Evolutionary conservation across 306 rosid species (phyloP).

Genomic region (Hylodesmum podocarpum): DNA sequence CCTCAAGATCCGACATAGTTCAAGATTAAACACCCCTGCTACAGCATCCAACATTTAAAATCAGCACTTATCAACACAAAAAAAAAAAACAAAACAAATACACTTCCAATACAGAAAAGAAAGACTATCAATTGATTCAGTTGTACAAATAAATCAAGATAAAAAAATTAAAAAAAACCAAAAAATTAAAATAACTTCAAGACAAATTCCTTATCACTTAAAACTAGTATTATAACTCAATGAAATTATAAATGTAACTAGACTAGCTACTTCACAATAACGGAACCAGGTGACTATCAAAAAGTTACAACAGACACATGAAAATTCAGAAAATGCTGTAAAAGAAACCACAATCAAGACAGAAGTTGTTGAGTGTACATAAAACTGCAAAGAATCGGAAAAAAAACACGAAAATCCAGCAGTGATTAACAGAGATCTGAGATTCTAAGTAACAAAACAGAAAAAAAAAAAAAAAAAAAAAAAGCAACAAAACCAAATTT

Average conservation of each 20-base stretch:
- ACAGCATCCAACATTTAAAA: neutral
- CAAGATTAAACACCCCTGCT: neutral
- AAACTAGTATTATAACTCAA: neutral
- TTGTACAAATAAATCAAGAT: neutral
- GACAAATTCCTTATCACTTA: neutral
- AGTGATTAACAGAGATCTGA: constrained; percentile 31
- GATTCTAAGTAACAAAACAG: neutral
- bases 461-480: neutral
- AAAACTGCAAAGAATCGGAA: neutral
- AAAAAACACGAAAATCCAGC: neutral
- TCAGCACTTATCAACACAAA: neutral
- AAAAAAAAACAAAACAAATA: neutral
- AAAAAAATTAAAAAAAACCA: neutral
- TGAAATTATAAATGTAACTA: neutral
- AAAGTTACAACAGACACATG: too few relatives aligned
- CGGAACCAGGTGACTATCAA: too few relatives aligned
- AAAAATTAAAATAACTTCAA: neutral
- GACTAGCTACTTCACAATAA: too few relatives aligned
- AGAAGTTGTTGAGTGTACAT: neutral
- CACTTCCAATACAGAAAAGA: neutral
- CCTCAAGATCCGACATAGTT: constrained; percentile 86
- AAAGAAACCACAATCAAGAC: neutral
- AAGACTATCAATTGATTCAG: neutral
- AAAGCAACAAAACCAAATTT: neutral
- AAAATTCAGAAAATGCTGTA: too few relatives aligned